A percentile compares a stretch with the other conserved stretches of the same genome.
phyloP scores from a whole-genome alignment of 2,329 filamentous ascomycete genomes.

The Xylariaceae sp. region DNA sequence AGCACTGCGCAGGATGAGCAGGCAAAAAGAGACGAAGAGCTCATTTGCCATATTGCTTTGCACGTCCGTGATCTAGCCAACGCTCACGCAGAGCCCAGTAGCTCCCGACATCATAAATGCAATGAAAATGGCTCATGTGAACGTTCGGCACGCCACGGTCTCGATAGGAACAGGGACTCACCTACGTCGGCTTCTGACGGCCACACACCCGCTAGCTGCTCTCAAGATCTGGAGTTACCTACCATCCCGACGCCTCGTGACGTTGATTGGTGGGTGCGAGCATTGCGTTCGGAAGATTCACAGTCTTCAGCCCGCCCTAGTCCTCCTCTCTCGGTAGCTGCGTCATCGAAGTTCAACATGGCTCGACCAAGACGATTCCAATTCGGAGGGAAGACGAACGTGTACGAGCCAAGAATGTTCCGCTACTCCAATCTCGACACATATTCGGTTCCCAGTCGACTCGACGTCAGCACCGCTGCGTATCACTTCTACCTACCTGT shows the following conservation, averaged over 20 bases:
- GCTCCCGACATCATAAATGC: slow-evolving; percentile 7
- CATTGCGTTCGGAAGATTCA: slow-evolving; percentile 7
- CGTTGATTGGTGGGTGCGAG: slow-evolving; percentile 18
- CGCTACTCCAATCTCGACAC: neutral
- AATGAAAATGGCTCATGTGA: slow-evolving; percentile 9
- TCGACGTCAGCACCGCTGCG: slow-evolving; percentile 3
- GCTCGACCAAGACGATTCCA: neutral
- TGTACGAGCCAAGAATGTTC: slow-evolving; percentile 8
- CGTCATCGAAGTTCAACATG: slow-evolving; percentile 4
- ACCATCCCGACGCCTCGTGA: neutral
- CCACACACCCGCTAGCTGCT: slow-evolving; percentile 6
- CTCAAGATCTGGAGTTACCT: neutral
- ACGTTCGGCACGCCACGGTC: slow-evolving; percentile 18
- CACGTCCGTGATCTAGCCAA: slow-evolving; percentile 21
- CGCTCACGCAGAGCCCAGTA: slow-evolving; percentile 8
- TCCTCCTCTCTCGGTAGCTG: slow-evolving; percentile 4
- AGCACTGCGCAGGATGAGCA: neutral
- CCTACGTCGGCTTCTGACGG: slow-evolving; percentile 16
- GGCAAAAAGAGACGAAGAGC: slow-evolving; percentile 18
- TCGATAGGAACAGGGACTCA: slow-evolving; percentile 28
- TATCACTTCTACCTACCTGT: slow-evolving; percentile 19
- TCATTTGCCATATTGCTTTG: slow-evolving; percentile 21
- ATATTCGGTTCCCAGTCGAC: neutral
- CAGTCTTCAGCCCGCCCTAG: neutral
- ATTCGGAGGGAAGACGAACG: slow-evolving; percentile 10